Percentiles rank a stretch among this genome's conserved stretches.
phyloP scores from a whole-genome alignment of 768 basidiomycete genomes.

The Terana coerulea region DNA sequence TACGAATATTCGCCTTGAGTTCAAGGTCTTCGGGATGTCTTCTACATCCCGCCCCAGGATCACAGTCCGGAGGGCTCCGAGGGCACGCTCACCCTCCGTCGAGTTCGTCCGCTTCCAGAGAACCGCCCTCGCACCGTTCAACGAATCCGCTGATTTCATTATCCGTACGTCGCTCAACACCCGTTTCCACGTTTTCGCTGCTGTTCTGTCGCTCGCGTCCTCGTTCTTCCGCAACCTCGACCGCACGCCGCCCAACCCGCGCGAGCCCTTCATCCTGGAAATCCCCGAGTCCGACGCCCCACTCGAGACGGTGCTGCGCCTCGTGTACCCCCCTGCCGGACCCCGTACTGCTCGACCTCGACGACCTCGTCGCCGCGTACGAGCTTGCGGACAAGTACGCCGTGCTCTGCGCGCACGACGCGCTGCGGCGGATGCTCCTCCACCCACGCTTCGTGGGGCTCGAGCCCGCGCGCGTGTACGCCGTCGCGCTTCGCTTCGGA shows the following conservation, averaged over 20 bases:
- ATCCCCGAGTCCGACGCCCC: constrained; percentile 46
- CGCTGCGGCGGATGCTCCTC: constrained; percentile 49
- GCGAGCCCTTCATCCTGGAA: constrained; percentile 43
- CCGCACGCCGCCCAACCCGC: constrained; percentile 34
- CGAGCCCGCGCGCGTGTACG: constrained; percentile 61
- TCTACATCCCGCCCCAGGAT: too few species aligned
- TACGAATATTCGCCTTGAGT: too few species aligned
- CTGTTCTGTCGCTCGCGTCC: constrained; percentile 57
- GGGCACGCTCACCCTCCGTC: background rate
- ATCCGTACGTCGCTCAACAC: background rate
- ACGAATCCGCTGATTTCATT: constrained; percentile 1
- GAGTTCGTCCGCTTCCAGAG: background rate
- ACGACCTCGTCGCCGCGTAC: constrained; percentile 51
- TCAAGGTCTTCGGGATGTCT: too few species aligned
- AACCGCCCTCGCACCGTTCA: background rate
- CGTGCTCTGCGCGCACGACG: constrained; percentile 39
- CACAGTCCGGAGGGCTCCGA: too few species aligned
- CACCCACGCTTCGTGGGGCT: constrained; percentile 43
- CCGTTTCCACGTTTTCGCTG: constrained; percentile 2
- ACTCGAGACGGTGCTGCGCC: constrained; percentile 49
- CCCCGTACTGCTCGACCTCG: constrained; percentile 47
- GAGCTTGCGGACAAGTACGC: constrained; percentile 64
- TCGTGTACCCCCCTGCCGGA: constrained; percentile 61
- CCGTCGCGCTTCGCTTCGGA: constrained; percentile 63
- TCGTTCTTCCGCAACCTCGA: constrained; percentile 66